A percentile compares a stretch with the other conserved stretches of the same genome.
Evolutionary conservation across 495 filamentous ascomycete genomes (phyloP).

Genomic region (Podospora pseudocomata): DNA sequence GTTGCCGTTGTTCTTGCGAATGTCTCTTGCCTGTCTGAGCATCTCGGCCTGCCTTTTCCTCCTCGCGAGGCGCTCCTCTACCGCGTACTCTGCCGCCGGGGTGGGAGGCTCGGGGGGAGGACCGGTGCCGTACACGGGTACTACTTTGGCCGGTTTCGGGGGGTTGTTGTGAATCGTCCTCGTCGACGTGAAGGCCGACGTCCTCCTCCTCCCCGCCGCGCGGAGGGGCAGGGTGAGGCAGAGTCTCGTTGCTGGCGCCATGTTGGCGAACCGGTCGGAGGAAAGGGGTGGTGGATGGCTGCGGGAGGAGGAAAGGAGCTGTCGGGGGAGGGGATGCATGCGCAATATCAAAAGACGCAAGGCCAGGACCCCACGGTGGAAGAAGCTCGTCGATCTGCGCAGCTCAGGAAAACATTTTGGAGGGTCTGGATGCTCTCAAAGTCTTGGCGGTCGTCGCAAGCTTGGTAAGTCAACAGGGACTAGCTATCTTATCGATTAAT

Average conservation of each 20-base stretch:
- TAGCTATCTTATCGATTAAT: not conserved
- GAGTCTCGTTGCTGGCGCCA: conserved; percentile 23
- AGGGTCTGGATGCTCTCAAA: not conserved
- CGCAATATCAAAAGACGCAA: not conserved
- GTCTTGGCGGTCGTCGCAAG: not conserved
- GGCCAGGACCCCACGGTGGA: not conserved
- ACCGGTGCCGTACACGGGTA: conserved; percentile 71
- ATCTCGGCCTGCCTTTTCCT: conserved; percentile 53
- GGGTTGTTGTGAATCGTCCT: conserved; percentile 39
- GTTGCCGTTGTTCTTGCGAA: conserved; percentile 26
- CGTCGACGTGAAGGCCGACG: not conserved
- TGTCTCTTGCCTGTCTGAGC: conserved; percentile 44
- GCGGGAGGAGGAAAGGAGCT: not conserved
- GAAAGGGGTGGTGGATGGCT: not conserved
- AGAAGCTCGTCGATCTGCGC: not conserved
- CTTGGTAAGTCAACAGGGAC: not conserved
- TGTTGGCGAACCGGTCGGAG: conserved; percentile 7
- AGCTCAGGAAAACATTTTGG: conserved; percentile 10
- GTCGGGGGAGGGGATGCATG: conserved; percentile 18
- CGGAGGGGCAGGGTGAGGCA: conserved; percentile 14
- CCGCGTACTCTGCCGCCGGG: conserved; percentile 1
- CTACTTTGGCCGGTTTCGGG: conserved; percentile 45
- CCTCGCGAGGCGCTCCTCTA: conserved; percentile 39
- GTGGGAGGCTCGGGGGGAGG: conserved; percentile 71
- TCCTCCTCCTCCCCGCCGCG: not conserved